Evolutionary conservation across 2,329 filamentous ascomycete species (phyloP), one percentile per base, ranked within the genome.

Genomic region (Tolypocladium album): DNA sequence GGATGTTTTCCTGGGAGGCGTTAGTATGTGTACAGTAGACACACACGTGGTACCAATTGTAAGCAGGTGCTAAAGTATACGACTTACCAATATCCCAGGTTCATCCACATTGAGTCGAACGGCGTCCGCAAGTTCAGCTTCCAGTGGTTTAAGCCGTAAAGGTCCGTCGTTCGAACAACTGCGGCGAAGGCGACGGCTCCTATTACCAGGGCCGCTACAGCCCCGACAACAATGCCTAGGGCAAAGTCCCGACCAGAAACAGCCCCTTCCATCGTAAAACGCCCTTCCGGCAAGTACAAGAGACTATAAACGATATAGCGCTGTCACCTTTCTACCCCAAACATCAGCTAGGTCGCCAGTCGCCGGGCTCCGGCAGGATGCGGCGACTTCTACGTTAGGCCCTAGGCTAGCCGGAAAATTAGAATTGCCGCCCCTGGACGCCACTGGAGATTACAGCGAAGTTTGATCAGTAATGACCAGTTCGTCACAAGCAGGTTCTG

Each of bases 61-160:
- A 13, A 20, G 22, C 47, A 24, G 43, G 34, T 27, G n/a, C 17
- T 27, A 12, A 45, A 1, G 73, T 31, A 2, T 4, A 2, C 27
- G 1, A 11, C 78, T 67, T 77, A 78, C 83, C 82, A 86, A 61
- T 81, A 85, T 0, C 82, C 83, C 71, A 85, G 78, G 60, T 85
- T 85, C 81, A 85, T 85, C 82, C 83, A 86, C 81, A 84, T 82
- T n/a, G 75, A 76, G 6, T 68, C 65, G 2, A 77, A 71, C 1
- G 78, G 77, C 1, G 79, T 67, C 22, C 74, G 69, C 27, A 82
- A 63, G 64, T 85, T 83, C 56, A 85, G 75, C 62, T 81, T 77
- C 63, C 80, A 83, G 73, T 85, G 82, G 22, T 81, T 78, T 8
- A 84, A 70, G 1, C 78, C 77, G 63, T 84, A 84, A 15, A 70